Evolutionary conservation across 441 rosid species (phyloP), one percentile per base, ranked within the genome.

Genomic region (Erodium texanum): DNA sequence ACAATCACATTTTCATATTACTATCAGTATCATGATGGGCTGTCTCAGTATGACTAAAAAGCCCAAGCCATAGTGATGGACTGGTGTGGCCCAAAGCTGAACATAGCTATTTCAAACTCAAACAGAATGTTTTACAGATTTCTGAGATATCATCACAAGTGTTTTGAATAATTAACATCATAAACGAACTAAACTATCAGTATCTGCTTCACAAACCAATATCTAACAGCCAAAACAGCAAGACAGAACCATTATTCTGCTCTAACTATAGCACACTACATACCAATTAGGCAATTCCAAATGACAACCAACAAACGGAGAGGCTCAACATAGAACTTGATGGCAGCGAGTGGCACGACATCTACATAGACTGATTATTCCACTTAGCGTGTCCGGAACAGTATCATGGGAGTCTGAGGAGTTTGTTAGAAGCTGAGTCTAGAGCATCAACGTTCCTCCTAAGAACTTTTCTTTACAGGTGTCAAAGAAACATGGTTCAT

Each of bases 371-470:
- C 58, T 6, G 58, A 50, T 50, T 20, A 50, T 50, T 50, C 20
- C 9, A 50, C 20, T n/a, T 32, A 7, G 36, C 36, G 7, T 1
- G 36, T 4, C 36, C 5, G 36, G 36, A 32, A 32, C 36, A 1
- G 58, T n/a, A 50, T 50, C 20, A 50, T 4, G 87, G 88, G 66
- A 77, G 76, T 10, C 85, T 85, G 68, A 86, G 61, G 69, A 89
- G 80, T 74, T 79, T 86, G 85, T 82, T 85, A 34, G 88, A 91
- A 27, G 92, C 90, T 24, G 84, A 68, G 73, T 92, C 96, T 38
- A 89, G 81, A 73, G 80, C 82, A 78, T 92, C 96, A 32, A 89
- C 96, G 71, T 87, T 87, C 81, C 82, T 84, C 80, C 92, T 78
- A 70, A 89, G 67, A 68, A 81, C 19, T 78, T 91, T 89, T 85